Base-by-base conservation (phyloP, 2,329 filamentous ascomycete genomes). In the Clarireedia sp. region DNA sequence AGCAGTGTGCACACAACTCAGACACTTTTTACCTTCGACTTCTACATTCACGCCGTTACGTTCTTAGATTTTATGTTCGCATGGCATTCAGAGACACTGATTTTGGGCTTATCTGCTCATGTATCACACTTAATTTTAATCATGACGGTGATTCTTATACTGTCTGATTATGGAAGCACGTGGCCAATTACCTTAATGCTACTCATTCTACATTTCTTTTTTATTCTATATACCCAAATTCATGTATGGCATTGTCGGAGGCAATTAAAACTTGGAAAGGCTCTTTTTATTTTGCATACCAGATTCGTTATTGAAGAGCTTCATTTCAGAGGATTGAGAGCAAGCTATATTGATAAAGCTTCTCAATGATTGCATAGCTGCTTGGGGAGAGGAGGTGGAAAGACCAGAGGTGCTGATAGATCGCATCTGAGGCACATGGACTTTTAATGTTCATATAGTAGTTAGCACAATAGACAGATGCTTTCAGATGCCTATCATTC, bases 151-250 rank as follows among this genome's bases (percentile, higher is more conserved):
- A 55, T 47, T 36, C 40, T 37, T 40, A 40, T 43, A 40, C 47
- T 50, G 51, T 48, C 53, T 55, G 41, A 44, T 54, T 47, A 24
- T 47, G 43, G 45, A 44, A 54, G 45, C 37, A 59, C 55, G 19
- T 36, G 38, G 38, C 23, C 55, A 52, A 57, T 46, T 37, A 44
- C 41, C 43, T 51, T 49, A 55, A 54, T 41, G 41, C 47, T 45
- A 48, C 43, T 21, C 37, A 51, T 16, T 51, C 46, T n/a, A 26
- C 14, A 19, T 58, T 54, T 52, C 60, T 60, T 59, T 59, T 59
- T 50, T 54, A 57, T 65, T 66, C 57, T 62, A 65, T 67, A 67
- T 67, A 66, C 65, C 65, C 65, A 61, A 56, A 59, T 66, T 66
- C 61, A 62, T 64, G 60, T 67, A 62, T 63, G 53, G 57, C 60